Evolutionary conservation across 2,329 filamentous ascomycete genomes (phyloP).

Genomic region (Trichoderma citrinoviride): DNA sequence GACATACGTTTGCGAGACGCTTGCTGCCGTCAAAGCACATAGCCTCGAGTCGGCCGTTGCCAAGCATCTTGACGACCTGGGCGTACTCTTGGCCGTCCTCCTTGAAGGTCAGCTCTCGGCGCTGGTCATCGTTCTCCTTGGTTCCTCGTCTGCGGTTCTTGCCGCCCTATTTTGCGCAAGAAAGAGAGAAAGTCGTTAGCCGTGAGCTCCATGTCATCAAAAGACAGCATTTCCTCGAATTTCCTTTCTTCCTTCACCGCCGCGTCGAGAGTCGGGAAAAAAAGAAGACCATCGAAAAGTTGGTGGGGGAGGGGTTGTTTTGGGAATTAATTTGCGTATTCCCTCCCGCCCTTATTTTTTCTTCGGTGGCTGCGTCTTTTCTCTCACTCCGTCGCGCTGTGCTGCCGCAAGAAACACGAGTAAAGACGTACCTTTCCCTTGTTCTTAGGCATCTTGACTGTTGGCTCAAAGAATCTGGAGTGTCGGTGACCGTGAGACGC

Average conservation of each 20-base stretch:
- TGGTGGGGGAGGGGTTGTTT: constrained; percentile 16
- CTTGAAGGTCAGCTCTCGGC: constrained; percentile 98
- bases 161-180: constrained; percentile 65
- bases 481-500: constrained; percentile 15
- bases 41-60: constrained; percentile 89
- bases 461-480: constrained; percentile 17
- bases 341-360: neutral
- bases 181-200: neutral
- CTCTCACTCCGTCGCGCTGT: neutral
- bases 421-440: constrained; percentile 83
- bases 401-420: neutral
- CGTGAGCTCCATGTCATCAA: neutral
- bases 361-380: neutral
- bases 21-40: constrained; percentile 83
- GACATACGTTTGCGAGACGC: constrained; percentile 42
- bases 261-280: neutral
- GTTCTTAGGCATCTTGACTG: constrained; percentile 86
- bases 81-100: constrained; percentile 81
- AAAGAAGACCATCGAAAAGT: neutral
- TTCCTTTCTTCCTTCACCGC: neutral
- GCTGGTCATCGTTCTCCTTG: constrained; percentile 99
- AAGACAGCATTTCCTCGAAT: neutral
- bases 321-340: neutral
- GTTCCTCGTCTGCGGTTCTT: constrained; percentile 98
- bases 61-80: constrained; percentile 78